A percentile compares a stretch with the other conserved stretches of the same genome.
Evolutionary conservation across 371 early-diverging fungal genomes (phyloP).

Genomic region (Encephalitozoon hellem): DNA sequence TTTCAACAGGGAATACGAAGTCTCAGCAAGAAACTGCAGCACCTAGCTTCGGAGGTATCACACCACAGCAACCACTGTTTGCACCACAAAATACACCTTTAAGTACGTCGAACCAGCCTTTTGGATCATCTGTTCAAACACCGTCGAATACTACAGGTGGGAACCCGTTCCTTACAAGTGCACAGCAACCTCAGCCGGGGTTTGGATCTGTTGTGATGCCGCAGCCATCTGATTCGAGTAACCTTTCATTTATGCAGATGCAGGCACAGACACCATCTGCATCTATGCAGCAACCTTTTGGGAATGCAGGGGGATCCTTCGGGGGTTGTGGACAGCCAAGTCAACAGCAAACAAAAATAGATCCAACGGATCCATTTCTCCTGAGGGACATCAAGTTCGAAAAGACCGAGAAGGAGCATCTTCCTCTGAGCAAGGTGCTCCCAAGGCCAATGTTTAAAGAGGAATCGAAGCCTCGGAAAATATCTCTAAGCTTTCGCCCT

Average conservation of each 20-base stretch:
- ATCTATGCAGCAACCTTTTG: background rate
- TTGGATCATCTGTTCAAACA: background rate
- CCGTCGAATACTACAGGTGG: background rate
- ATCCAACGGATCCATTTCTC: constrained; percentile 44
- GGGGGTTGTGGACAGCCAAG: background rate
- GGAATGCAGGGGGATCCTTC: background rate
- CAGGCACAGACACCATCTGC: background rate
- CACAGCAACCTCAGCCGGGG: background rate
- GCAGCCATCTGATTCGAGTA: background rate
- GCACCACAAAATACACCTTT: background rate
- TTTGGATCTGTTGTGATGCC: background rate
- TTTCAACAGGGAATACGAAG: background rate
- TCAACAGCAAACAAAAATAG: background rate
- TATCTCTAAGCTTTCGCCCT: constrained; percentile 12
- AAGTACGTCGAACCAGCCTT: background rate
- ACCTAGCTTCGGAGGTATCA: background rate
- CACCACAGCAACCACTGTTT: background rate
- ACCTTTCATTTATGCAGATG: background rate
- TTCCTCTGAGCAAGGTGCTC: constrained; percentile 14
- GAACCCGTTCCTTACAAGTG: background rate
- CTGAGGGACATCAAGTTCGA: constrained; percentile 40
- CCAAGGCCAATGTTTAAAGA: constrained; percentile 8
- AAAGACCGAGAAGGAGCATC: constrained; percentile 17
- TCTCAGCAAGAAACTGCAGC: background rate
- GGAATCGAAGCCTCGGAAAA: background rate